Conservation (phyloP, 805 yeast species). For the Lachancea mirantina region DNA sequence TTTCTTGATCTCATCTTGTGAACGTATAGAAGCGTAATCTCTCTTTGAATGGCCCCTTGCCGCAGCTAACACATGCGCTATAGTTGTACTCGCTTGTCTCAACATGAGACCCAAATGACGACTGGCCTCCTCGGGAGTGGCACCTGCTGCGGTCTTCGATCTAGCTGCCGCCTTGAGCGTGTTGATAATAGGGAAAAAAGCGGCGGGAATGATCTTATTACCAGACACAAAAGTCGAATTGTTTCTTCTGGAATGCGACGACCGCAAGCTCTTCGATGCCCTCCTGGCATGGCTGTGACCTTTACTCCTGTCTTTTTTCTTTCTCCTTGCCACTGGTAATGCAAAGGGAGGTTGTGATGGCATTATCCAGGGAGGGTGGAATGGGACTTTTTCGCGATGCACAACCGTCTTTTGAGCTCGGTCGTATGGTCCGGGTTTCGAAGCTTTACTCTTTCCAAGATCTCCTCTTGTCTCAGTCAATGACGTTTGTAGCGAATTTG, state of each 20-base stretch:
- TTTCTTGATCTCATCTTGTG: constrained; percentile 9
- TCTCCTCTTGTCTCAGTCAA: neutral
- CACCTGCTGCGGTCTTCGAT: constrained; percentile 29
- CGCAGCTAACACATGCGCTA: constrained; percentile 20
- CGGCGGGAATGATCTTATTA: constrained; percentile 18
- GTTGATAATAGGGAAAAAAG: constrained; percentile 26
- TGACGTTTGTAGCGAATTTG: too few species aligned
- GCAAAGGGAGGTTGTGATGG: constrained; percentile 28
- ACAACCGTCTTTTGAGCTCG: constrained; percentile 22
- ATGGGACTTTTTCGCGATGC: constrained; percentile 23
- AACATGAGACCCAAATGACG: constrained; percentile 25
- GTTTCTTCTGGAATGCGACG: neutral
- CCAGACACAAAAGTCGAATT: constrained; percentile 5
- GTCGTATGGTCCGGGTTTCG: constrained; percentile 12
- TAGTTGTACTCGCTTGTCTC: constrained; percentile 27
- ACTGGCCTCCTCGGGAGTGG: constrained; percentile 28
- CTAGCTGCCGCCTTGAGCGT: constrained; percentile 31
- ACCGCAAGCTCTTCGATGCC: constrained; percentile 1
- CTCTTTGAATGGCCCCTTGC: constrained; percentile 13
- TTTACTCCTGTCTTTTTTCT: constrained; percentile 11
- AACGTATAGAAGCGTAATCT: constrained; percentile 11
- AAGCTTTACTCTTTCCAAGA: too few species aligned
- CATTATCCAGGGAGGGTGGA: constrained; percentile 32
- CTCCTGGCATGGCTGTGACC: constrained; percentile 3
- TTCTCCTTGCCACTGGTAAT: constrained; percentile 27